phyloP scores from a whole-genome alignment of 2,329 filamentous ascomycete species.

The Cytospora piceae region DNA sequence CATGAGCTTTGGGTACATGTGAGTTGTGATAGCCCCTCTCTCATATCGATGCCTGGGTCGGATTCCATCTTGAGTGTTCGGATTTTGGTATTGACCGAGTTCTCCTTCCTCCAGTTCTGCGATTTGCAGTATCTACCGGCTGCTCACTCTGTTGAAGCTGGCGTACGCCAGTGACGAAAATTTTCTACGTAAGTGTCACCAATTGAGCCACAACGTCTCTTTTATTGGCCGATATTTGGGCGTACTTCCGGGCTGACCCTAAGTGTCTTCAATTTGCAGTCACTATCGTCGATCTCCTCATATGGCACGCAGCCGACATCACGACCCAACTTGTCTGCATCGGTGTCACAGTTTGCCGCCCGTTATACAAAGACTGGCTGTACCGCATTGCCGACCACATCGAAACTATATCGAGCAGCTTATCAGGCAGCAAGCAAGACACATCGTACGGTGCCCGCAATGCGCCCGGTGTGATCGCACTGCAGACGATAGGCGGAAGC shows the following conservation, averaged over 20 bases:
- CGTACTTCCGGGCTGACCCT: background rate
- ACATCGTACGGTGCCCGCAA: background rate
- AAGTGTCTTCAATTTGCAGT: background rate
- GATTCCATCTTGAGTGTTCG: no score
- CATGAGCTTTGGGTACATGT: slow-evolving; percentile 29
- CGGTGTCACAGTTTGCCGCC: slow-evolving; percentile 26
- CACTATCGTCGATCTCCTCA: slow-evolving; percentile 20
- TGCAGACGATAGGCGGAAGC: slow-evolving; percentile 25
- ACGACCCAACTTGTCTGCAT: slow-evolving; percentile 27
- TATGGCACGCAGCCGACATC: slow-evolving; percentile 28
- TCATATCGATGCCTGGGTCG: no score
- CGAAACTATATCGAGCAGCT: background rate
- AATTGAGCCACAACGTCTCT: background rate
- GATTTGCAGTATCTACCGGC: slow-evolving; percentile 20
- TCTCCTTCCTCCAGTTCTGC: slow-evolving; percentile 8
- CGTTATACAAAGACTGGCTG: slow-evolving; percentile 28
- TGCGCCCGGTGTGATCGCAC: slow-evolving; percentile 10
- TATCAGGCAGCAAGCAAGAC: background rate
- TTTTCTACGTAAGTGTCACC: slow-evolving; percentile 19
- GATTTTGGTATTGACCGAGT: background rate
- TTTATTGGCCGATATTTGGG: background rate
- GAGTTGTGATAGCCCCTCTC: background rate
- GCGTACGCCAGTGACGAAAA: background rate
- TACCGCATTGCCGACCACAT: slow-evolving; percentile 21
- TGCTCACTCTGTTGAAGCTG: slow-evolving; percentile 3